These are phyloP conservation scores for Rhododendron vialii DNA, from an alignment of 148 eudicot species.

Conservation along the genomic window DNA sequence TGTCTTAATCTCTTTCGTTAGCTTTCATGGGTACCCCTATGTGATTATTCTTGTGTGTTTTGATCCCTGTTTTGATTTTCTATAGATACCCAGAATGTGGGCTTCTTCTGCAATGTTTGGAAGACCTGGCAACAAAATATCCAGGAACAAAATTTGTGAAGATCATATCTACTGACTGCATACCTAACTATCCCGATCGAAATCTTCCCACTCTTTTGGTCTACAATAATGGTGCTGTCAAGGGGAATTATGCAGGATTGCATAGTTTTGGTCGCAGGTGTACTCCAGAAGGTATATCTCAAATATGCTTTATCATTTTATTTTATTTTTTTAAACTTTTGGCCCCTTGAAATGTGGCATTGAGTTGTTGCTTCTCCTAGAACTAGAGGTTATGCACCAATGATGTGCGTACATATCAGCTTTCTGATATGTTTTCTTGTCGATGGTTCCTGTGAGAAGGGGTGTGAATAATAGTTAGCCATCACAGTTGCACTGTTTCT, in stretches of 20 bases:
- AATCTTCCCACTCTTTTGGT: constrained; percentile 94
- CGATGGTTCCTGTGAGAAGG: neutral
- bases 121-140: constrained; percentile 66
- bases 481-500: neutral
- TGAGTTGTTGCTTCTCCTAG: neutral
- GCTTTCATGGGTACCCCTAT: constrained; percentile 34
- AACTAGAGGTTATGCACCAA: neutral
- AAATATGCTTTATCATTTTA: neutral
- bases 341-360: neutral
- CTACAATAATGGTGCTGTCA: constrained; percentile 84
- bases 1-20: neutral
- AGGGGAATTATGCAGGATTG: constrained; percentile 81
- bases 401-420: neutral
- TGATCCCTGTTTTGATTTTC: neutral
- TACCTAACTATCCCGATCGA: constrained; percentile 89
- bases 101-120: constrained; percentile 61
- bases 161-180: constrained; percentile 93
- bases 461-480: neutral
- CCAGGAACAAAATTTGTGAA: constrained; percentile 92
- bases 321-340: neutral
- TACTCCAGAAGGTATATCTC: constrained; percentile 83
- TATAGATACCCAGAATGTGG: constrained; percentile 67
- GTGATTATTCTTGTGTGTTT: neutral
- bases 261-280: constrained; percentile 77
- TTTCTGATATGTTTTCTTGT: neutral